Evolutionary conservation across 192 early-diverging fungal genomes (phyloP).

Genomic region (Backusella morwellensis): DNA sequence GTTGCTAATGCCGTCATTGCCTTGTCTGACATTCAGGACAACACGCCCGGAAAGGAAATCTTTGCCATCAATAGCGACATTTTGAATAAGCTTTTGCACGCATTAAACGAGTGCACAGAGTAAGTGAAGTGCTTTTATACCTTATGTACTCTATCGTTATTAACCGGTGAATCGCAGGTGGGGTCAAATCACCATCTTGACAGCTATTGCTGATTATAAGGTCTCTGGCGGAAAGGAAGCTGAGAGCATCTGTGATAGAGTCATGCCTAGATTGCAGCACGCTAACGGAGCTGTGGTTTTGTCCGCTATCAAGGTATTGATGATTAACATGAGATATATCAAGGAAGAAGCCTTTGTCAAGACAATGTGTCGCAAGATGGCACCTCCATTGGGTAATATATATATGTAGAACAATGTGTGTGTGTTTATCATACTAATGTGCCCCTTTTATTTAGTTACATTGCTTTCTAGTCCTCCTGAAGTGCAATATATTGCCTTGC

Average conservation of each 20-base stretch:
- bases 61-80: constrained; percentile 72
- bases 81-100: constrained; percentile 83
- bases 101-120: constrained; percentile 97
- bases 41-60: constrained; percentile 61
- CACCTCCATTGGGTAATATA: constrained; percentile 83
- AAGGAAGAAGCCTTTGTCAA: constrained; percentile 68
- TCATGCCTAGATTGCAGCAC: constrained; percentile 91
- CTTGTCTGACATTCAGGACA: constrained; percentile 86
- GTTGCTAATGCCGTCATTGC: constrained; percentile 95
- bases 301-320: constrained; percentile 79
- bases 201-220: constrained; percentile 75
- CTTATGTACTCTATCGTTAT: background rate
- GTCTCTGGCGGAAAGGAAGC: constrained; percentile 82
- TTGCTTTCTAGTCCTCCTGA: constrained; percentile 86
- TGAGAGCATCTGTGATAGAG: constrained; percentile 83
- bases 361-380: constrained; percentile 84
- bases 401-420: background rate
- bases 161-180: constrained; percentile 50
- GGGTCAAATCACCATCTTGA: constrained; percentile 96
- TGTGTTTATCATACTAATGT: background rate
- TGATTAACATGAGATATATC: constrained; percentile 72
- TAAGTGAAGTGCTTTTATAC: constrained; percentile 31
- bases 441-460: constrained; percentile 56
- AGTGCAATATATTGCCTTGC: constrained; percentile 95
- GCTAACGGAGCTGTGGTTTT: constrained; percentile 96